These are phyloP conservation scores for Neurospora sp. DNA, from an alignment of 495 filamentous ascomycete species.

Conservation along the genomic window DNA sequence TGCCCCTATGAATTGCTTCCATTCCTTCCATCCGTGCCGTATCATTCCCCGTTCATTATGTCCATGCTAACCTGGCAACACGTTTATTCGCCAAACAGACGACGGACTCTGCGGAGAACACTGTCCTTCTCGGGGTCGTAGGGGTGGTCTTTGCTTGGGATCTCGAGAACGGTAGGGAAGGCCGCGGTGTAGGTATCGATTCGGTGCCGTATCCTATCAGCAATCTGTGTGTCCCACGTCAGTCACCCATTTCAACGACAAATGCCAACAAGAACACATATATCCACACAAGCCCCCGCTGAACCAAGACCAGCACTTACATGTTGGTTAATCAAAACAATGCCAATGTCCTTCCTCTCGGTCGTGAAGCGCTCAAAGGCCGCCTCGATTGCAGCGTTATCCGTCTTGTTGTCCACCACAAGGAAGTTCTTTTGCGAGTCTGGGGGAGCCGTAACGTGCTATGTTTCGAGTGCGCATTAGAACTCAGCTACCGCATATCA, in stretches of 20 bases:
- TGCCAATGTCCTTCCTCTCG: conserved; percentile 89
- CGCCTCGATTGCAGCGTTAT: conserved; percentile 75
- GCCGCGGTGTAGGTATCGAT: conserved; percentile 65
- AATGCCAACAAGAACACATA: background rate
- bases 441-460: conserved; percentile 45
- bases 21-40: background rate
- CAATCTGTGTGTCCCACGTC: conserved; percentile 46
- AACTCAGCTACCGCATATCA: background rate
- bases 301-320: conserved; percentile 39
- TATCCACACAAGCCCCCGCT: background rate
- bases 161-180: conserved; percentile 76
- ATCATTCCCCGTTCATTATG: background rate
- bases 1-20: background rate
- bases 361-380: conserved; percentile 83
- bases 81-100: conserved; percentile 79
- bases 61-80: background rate
- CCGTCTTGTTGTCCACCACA: conserved; percentile 88
- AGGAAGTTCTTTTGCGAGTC: conserved; percentile 95
- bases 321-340: conserved; percentile 96
- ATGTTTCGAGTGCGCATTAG: background rate
- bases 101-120: conserved; percentile 79
- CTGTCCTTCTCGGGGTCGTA: conserved; percentile 99
- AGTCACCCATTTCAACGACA: background rate
- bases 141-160: conserved; percentile 97
- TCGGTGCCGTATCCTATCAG: conserved; percentile 81